Conservation (phyloP, 305 asterid genomes). For the Fraxinus albicans region DNA sequence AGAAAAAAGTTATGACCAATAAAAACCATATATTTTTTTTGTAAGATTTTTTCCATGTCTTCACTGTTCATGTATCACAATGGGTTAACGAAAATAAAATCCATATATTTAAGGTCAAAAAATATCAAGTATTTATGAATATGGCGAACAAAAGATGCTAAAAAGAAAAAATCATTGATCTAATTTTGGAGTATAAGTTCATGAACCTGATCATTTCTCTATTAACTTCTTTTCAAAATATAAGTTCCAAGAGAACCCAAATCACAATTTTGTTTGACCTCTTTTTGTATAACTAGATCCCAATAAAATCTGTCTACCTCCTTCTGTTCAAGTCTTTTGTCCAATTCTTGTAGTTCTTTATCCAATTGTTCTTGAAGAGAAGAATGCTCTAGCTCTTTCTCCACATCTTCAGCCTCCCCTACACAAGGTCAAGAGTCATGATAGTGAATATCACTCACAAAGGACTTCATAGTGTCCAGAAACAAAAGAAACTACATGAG, state of each 20-base stretch:
- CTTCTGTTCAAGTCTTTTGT: slow-evolving; percentile 82
- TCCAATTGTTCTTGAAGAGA: slow-evolving; percentile 88
- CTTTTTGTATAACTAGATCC: neutral
- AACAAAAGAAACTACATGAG: neutral
- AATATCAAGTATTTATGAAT: neutral
- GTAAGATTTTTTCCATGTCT: neutral
- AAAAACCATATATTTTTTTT: neutral
- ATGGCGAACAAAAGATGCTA: neutral
- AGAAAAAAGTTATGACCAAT: neutral
- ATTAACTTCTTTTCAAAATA: neutral
- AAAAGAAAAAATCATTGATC: neutral
- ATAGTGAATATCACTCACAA: slow-evolving; percentile 15
- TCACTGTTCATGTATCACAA: neutral
- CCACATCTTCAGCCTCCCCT: slow-evolving; percentile 76
- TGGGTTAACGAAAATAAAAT: neutral
- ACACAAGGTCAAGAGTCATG: slow-evolving; percentile 22
- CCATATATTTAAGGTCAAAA: neutral
- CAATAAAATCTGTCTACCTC: slow-evolving; percentile 51
- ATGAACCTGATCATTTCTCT: neutral
- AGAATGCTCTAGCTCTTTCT: slow-evolving; percentile 86
- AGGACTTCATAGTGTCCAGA: slow-evolving; percentile 1
- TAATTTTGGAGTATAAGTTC: neutral
- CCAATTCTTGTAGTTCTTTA: slow-evolving; percentile 83
- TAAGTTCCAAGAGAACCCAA: slow-evolving; percentile 1
- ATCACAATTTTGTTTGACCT: neutral